phyloP scores from a whole-genome alignment of 2,329 filamentous ascomycete genomes.

The Pezicula radicicola region DNA sequence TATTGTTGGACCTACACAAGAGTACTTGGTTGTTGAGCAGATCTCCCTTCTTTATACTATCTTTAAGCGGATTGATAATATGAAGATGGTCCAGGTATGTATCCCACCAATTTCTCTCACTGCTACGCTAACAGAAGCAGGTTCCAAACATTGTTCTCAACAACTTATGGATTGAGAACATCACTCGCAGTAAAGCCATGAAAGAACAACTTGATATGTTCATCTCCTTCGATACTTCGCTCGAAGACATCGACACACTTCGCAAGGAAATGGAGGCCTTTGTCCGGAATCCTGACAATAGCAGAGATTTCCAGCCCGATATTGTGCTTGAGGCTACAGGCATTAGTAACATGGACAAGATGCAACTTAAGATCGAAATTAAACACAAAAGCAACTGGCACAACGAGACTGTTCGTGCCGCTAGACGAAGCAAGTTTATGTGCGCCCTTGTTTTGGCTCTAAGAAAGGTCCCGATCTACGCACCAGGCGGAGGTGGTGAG shows the following conservation, averaged over 20 bases:
- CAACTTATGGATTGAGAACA: conserved; percentile 91
- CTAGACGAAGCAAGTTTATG: conserved; percentile 93
- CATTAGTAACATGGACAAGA: conserved; percentile 83
- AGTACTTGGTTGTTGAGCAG: conserved; percentile 80
- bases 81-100: conserved; percentile 62
- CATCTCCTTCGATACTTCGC: conserved; percentile 80
- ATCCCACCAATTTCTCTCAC: background rate
- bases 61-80: conserved; percentile 78
- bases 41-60: conserved; percentile 93
- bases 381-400: conserved; percentile 93
- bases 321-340: conserved; percentile 74
- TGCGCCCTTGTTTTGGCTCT: conserved; percentile 84
- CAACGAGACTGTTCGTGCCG: conserved; percentile 77
- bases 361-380: conserved; percentile 79
- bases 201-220: conserved; percentile 75
- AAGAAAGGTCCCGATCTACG: conserved; percentile 82
- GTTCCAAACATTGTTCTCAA: conserved; percentile 91
- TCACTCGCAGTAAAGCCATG: conserved; percentile 89
- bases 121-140: background rate
- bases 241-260: conserved; percentile 85
- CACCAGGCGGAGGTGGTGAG: conserved; percentile 69
- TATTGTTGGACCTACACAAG: conserved; percentile 53
- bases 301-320: conserved; percentile 85
- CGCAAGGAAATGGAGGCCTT: conserved; percentile 83
- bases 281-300: conserved; percentile 79